Conservation (phyloP, 768 basidiomycete genomes). For the Paxillus involutus region DNA sequence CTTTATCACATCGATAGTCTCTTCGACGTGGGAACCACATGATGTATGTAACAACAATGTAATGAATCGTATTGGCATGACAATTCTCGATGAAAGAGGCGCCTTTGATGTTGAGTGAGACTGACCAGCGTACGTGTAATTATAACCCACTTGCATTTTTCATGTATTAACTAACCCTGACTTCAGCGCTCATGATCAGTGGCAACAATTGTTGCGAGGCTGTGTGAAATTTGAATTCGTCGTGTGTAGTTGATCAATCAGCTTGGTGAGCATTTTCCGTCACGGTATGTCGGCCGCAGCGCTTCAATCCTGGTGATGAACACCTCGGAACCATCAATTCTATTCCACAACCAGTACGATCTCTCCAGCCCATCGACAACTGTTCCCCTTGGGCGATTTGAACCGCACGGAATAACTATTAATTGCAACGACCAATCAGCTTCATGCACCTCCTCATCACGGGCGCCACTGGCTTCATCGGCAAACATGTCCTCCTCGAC, state of each 20-base stretch:
- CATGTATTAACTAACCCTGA: too few species aligned
- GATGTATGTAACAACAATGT: too few species aligned
- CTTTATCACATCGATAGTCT: too few species aligned
- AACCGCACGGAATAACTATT: background rate
- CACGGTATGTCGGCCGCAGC: too few species aligned
- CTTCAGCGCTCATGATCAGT: too few species aligned
- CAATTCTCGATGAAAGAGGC: too few species aligned
- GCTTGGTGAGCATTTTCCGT: background rate
- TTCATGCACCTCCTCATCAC: conserved; percentile 27
- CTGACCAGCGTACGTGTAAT: too few species aligned
- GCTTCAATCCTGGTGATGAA: background rate
- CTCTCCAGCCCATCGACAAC: background rate
- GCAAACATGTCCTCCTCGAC: conserved; percentile 16
- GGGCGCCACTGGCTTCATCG: conserved; percentile 26
- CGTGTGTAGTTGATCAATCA: background rate
- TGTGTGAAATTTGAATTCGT: background rate
- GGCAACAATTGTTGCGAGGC: background rate
- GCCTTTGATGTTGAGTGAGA: too few species aligned
- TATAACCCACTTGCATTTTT: too few species aligned
- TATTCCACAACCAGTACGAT: background rate
- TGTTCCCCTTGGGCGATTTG: background rate
- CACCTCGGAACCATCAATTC: background rate
- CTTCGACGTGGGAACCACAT: too few species aligned
- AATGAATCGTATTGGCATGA: too few species aligned
- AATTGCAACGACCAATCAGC: too few species aligned